Evolutionary conservation across 441 rosid species (phyloP).

Genomic region (Eutrema salsugineum): DNA sequence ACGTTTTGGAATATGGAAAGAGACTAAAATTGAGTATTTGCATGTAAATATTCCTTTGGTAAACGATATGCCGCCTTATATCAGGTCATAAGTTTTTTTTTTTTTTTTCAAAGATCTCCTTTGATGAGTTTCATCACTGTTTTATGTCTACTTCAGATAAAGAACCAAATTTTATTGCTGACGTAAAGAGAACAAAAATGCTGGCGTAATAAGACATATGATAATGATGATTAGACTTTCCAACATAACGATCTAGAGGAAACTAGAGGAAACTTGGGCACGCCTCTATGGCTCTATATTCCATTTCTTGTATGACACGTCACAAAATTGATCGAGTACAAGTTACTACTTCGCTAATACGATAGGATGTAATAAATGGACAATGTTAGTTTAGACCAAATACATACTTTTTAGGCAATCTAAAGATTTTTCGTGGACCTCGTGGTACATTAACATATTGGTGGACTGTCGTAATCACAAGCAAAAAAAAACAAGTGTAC

Average conservation of each 20-base stretch:
- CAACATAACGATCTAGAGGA: not conserved
- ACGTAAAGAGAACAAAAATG: not conserved
- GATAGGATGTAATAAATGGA: not conserved
- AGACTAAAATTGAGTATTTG: too few relatives aligned
- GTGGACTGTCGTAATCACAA: constrained; percentile 5
- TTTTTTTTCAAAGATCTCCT: too few relatives aligned
- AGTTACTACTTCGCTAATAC: not conserved
- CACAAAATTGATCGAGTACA: constrained; percentile 3
- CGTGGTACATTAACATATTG: not conserved
- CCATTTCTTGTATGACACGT: constrained; percentile 6
- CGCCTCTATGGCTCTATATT: not conserved
- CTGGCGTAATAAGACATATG: not conserved
- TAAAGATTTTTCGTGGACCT: not conserved
- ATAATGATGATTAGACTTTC: not conserved
- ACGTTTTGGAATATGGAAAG: too few relatives aligned
- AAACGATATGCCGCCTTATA: too few relatives aligned
- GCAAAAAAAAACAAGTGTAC: not conserved
- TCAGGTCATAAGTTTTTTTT: too few relatives aligned
- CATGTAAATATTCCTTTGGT: too few relatives aligned
- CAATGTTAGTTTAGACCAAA: not conserved
- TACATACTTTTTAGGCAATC: not conserved
- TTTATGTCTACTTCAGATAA: too few relatives aligned
- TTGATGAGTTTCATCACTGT: too few relatives aligned
- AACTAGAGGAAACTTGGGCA: not conserved
- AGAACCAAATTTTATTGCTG: not conserved